These are phyloP conservation scores for Alternaria panax DNA, from an alignment of 2,329 filamentous ascomycete genomes.

Conservation along the genomic window DNA sequence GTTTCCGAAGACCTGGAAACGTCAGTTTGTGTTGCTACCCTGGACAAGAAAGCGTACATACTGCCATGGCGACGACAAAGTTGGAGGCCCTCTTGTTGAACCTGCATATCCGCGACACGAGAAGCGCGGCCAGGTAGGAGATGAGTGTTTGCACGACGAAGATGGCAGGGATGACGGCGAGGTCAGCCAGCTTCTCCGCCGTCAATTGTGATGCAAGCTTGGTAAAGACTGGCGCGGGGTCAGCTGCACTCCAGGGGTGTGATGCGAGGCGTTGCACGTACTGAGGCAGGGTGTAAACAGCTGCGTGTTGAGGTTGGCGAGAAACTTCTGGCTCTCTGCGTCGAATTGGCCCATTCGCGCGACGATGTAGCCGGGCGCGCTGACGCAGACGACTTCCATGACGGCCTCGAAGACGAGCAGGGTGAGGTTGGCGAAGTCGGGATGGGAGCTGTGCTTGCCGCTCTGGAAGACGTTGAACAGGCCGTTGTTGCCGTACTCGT, in stretches of 20 bases:
- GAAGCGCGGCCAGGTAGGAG: slow-evolving; percentile 78
- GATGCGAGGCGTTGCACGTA: slow-evolving; percentile 52
- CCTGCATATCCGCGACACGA: slow-evolving; percentile 76
- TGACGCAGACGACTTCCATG: slow-evolving; percentile 93
- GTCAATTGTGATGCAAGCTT: slow-evolving; percentile 95
- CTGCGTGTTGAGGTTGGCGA: slow-evolving; percentile 94
- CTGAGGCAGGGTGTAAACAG: slow-evolving; percentile 96
- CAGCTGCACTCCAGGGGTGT: slow-evolving; percentile 7
- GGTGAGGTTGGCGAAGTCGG: slow-evolving; percentile 72
- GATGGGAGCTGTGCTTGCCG: slow-evolving; percentile 59
- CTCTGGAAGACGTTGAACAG: slow-evolving; percentile 42
- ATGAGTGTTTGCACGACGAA: slow-evolving; percentile 87
- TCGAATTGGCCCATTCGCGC: slow-evolving; percentile 92
- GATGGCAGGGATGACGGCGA: slow-evolving; percentile 94
- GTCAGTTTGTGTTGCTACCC: slow-evolving; percentile 21
- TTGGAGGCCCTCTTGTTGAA: slow-evolving; percentile 88
- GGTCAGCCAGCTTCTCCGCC: slow-evolving; percentile 85
- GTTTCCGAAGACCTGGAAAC: slow-evolving; percentile 82
- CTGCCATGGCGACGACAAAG: slow-evolving; percentile 95
- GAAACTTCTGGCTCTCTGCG: slow-evolving; percentile 93
- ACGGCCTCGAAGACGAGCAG: slow-evolving; percentile 94
- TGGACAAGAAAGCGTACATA: slow-evolving; percentile 48
- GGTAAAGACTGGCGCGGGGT: slow-evolving; percentile 75
- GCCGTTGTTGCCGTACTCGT: slow-evolving; percentile 39
- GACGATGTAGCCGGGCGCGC: slow-evolving; percentile 90